A percentile compares a stretch with the other conserved stretches of the same genome.
These are phyloP conservation scores for Mesotaenium endlicherianum DNA, from an alignment of 139 green algal genomes.

Conservation along the genomic window DNA sequence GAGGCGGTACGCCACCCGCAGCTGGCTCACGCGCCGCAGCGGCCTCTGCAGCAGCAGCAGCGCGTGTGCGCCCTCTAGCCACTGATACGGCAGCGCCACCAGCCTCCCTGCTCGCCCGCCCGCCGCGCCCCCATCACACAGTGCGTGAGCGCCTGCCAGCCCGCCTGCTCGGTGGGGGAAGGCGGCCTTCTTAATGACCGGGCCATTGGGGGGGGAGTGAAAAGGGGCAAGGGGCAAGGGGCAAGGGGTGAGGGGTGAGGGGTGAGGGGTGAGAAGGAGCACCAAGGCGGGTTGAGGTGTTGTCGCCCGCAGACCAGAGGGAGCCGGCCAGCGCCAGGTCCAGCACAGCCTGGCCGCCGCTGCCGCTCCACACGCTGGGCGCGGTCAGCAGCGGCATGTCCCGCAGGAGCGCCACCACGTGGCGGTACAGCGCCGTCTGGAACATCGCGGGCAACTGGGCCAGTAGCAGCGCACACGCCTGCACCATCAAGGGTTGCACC, in stretches of 20 bases:
- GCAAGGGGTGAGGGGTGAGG: background rate
- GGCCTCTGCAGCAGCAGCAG: conserved; percentile 15
- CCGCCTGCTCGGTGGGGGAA: no score
- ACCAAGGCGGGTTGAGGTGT: background rate
- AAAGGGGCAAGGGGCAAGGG: background rate
- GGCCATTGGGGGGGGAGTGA: background rate
- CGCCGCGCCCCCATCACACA: no score
- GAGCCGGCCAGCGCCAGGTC: no score
- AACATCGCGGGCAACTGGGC: background rate
- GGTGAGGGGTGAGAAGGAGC: background rate
- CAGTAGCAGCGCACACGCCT: background rate
- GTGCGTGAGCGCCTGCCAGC: no score
- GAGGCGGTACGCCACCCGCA: background rate
- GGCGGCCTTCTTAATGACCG: background rate
- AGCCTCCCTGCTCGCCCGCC: no score
- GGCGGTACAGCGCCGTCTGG: background rate
- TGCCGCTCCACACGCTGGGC: no score
- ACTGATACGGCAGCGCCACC: background rate
- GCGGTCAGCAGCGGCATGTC: background rate
- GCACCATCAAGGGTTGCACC: background rate
- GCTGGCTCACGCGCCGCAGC: background rate
- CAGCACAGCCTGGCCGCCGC: no score
- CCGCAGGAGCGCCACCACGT: background rate
- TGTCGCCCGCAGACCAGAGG: background rate
- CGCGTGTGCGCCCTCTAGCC: background rate